Conservation (phyloP, 176 grass and related monocot species). For the Tillandsia leiboldiana region DNA sequence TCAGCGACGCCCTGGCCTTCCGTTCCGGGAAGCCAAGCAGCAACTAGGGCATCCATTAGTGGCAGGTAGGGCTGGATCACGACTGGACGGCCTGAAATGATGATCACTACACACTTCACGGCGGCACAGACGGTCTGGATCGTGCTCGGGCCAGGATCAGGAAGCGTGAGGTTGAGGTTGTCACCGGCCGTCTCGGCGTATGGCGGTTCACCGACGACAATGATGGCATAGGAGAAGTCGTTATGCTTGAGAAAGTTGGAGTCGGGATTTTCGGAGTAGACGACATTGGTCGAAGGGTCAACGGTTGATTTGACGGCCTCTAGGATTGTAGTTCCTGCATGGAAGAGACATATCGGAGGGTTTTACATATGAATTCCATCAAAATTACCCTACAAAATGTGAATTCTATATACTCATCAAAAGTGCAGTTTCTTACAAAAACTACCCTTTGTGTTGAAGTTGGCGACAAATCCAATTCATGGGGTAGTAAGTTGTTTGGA, state of each 20-base stretch:
- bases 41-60: slow-evolving; percentile 77
- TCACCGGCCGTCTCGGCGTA: slow-evolving; percentile 77
- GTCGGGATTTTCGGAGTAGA: slow-evolving; percentile 71
- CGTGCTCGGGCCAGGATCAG: slow-evolving; percentile 73
- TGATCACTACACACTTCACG: slow-evolving; percentile 65
- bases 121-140: slow-evolving; percentile 59
- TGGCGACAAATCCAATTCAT: no score
- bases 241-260: slow-evolving; percentile 64
- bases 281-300: slow-evolving; percentile 42
- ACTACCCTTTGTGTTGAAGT: no score
- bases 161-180: slow-evolving; percentile 53
- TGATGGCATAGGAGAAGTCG: slow-evolving; percentile 56
- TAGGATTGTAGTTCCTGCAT: slow-evolving; percentile 81
- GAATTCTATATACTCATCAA: no score
- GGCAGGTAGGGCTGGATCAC: slow-evolving; percentile 69
- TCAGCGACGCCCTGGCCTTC: slow-evolving; percentile 83
- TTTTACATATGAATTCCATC: not conserved
- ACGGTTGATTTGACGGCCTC: slow-evolving; percentile 70
- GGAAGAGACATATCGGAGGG: not conserved
- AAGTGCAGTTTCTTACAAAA: no score
- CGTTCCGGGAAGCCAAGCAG: slow-evolving; percentile 85
- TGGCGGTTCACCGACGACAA: slow-evolving; percentile 69
- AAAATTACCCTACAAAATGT: no score
- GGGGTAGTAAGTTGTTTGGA: no score
- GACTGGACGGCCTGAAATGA: slow-evolving; percentile 73